Evolutionary conservation across 805 yeast species (phyloP).

Genomic region (Starmerella sirachaensis): DNA sequence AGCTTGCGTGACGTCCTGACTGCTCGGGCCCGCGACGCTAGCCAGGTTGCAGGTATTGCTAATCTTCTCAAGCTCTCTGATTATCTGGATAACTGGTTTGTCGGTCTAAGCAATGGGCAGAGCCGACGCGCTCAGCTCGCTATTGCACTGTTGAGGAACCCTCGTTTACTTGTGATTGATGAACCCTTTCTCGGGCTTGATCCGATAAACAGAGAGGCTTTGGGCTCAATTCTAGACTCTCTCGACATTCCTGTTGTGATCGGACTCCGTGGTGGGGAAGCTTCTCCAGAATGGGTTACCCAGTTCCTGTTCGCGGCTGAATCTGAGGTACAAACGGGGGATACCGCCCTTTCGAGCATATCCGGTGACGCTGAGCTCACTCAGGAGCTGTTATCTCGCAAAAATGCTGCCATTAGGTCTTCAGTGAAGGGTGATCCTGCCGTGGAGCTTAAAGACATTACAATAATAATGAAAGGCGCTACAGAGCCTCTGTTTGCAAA

Average conservation of each 20-base stretch:
- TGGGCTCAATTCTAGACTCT: slow-evolving; percentile 41
- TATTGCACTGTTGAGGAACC: slow-evolving; percentile 50
- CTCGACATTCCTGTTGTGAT: slow-evolving; percentile 43
- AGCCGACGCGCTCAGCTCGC: slow-evolving; percentile 84
- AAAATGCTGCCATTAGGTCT: not conserved
- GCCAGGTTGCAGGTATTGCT: slow-evolving; percentile 37
- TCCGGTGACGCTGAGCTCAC: not conserved
- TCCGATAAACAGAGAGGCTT: slow-evolving; percentile 51
- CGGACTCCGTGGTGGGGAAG: slow-evolving; percentile 69
- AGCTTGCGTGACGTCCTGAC: slow-evolving; percentile 46
- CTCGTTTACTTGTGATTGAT: slow-evolving; percentile 61
- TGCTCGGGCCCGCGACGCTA: slow-evolving; percentile 34
- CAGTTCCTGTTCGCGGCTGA: slow-evolving; percentile 40
- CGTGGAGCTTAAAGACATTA: slow-evolving; percentile 48
- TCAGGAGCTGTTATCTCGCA: slow-evolving; percentile 2
- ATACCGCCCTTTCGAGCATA: not conserved
- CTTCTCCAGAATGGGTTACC: slow-evolving; percentile 67
- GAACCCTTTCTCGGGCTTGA: slow-evolving; percentile 91
- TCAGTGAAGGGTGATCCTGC: slow-evolving; percentile 18
- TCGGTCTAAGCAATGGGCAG: slow-evolving; percentile 87
- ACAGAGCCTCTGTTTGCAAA: slow-evolving; percentile 42
- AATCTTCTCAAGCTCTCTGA: slow-evolving; percentile 42
- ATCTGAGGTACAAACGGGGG: slow-evolving; percentile 32
- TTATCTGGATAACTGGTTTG: slow-evolving; percentile 61
- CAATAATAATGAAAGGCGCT: slow-evolving; percentile 50